Percentiles rank a stretch among this genome's conserved stretches.
Evolutionary conservation across 768 basidiomycete genomes (phyloP).

Genomic region (Kwoniella bestiolae): DNA sequence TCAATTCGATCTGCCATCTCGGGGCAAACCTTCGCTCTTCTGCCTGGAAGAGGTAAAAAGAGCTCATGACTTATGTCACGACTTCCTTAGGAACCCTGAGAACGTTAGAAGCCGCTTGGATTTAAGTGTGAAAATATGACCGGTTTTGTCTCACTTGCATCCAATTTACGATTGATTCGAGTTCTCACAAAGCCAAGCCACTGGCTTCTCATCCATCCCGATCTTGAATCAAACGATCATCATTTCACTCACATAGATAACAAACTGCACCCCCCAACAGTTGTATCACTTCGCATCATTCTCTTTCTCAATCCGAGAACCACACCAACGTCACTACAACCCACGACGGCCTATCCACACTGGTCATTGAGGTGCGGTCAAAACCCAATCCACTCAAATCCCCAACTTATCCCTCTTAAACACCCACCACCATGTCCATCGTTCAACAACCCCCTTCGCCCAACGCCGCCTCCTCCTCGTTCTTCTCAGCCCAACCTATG

Average conservation of each 20-base stretch:
- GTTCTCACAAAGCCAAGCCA: neutral
- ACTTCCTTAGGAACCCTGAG: no score
- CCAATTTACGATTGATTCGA: neutral
- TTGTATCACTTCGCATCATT: no score
- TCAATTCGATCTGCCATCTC: constrained; percentile 3
- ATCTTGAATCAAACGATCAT: no score
- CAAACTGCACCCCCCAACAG: no score
- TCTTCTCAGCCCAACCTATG: constrained; percentile 1
- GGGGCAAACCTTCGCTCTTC: neutral
- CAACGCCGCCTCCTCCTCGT: neutral
- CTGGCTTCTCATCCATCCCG: no score
- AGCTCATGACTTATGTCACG: no score
- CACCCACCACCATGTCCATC: neutral
- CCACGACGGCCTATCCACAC: neutral
- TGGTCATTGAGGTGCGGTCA: no score
- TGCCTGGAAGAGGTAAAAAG: neutral
- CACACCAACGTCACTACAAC: no score
- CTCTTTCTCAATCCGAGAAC: no score
- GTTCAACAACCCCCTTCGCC: neutral
- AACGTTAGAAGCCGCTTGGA: no score
- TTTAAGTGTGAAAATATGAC: constrained; percentile 3
- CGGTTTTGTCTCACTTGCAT: constrained; percentile 4
- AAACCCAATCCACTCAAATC: no score
- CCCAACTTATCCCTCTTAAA: neutral
- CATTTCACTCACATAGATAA: no score